Base-by-base conservation (phyloP, 805 yeast species). In the Cyberlindnera mrakii region DNA sequence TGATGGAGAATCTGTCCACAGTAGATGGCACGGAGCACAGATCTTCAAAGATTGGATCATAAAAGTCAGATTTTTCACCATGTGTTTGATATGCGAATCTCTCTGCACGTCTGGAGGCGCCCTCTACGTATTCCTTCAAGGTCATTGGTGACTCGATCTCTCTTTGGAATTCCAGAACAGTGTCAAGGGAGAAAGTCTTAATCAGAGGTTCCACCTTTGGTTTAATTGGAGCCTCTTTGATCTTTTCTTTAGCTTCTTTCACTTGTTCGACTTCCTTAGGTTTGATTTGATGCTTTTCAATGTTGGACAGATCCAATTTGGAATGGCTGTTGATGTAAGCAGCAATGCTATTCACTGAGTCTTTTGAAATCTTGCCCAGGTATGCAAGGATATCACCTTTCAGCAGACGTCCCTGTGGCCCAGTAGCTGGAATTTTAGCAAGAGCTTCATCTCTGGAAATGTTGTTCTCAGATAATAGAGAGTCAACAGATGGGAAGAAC, bases 341-440 rank as follows among this genome's bases (percentile, higher is more conserved):
- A 6, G 85, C 70, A 45, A 90, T 71, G 17, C 66, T 60, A 16
- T 64, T 54, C 19, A 80, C 78, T 6, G 82, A 65, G 8, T 75
- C 79, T 32, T 67, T 54, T 10, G 86, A 64, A 42, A 90, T 84
- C 47, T 75, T 64, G 25, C 98, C 97, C 41, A 90, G 57, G 59
- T 77, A 80, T 0, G 95, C 93, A 51, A 90, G 71, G 1, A 90
- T 91, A 62, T 91, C 99, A 49, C 98, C 98, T 66, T 85, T 86
- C 50, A 91, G 71, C 33, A 91, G 61, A 57, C 96, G 75, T 9
- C 98, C 98, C 44, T 80, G 74, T 25, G 95, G 95, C 17, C 98
- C 99, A 1, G 95, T 73, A 7, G 96, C 95, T 33, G 76, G 68
- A 54, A 91, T 86, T 49, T 82, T 78, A 8, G 68, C 55, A 17